Conservation (phyloP, 73 alveolate genomes). For the Tetrahymena elliotti region DNA sequence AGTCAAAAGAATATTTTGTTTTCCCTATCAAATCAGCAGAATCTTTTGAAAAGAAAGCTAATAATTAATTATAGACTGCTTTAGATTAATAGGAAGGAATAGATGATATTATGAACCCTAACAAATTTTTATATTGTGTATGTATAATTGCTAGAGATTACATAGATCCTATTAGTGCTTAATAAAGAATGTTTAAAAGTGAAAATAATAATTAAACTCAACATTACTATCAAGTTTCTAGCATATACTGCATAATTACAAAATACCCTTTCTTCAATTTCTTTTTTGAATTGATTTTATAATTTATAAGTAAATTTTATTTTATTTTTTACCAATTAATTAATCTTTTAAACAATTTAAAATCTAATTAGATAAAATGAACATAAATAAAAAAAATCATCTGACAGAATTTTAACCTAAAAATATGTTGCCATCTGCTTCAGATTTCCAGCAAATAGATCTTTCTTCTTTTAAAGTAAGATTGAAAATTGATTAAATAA, state of each 20-base stretch:
- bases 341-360: not conserved
- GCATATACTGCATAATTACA: not conserved
- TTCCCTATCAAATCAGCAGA: not conserved
- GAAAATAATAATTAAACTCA: not conserved
- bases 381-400: not conserved
- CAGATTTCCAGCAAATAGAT: not conserved
- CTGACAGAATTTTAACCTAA: not conserved
- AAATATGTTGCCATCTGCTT: not conserved
- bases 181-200: not conserved
- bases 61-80: not conserved
- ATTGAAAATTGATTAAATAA: not conserved
- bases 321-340: not conserved
- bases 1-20: not conserved
- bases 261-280: not conserved
- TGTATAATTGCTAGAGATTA: not conserved
- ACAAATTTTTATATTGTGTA: not conserved
- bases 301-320: not conserved
- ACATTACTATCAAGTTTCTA: not conserved
- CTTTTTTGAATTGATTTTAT: not conserved
- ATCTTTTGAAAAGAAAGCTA: not conserved
- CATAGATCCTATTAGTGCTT: not conserved
- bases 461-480: not conserved
- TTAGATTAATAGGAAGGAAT: not conserved
- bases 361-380: not conserved
- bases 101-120: not conserved